phyloP scores from a whole-genome alignment of 495 filamentous ascomycete species.

The Darksidea phi region DNA sequence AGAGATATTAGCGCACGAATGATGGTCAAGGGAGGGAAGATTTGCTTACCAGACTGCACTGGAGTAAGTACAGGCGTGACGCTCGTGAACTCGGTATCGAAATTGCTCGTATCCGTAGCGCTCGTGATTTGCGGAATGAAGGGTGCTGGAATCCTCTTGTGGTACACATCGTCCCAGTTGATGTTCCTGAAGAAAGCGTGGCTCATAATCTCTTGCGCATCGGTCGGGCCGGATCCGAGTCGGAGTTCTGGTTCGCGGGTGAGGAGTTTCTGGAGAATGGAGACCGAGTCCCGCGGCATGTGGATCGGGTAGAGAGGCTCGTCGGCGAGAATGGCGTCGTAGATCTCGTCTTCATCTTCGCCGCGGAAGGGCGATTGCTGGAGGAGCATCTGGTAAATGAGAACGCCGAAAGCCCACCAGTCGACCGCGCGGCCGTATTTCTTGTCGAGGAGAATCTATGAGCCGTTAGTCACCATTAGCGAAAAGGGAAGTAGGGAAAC shows the following conservation, averaged over 20 bases:
- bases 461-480: constrained; percentile 21
- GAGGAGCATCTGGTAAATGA: constrained; percentile 99
- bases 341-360: constrained; percentile 99
- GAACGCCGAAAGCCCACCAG: constrained; percentile 99
- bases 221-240: constrained; percentile 89
- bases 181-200: constrained; percentile 97
- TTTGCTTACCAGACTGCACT: constrained; percentile 95
- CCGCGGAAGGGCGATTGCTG: constrained; percentile 99
- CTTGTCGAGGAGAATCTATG: constrained; percentile 94
- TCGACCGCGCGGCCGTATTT: constrained; percentile 98
- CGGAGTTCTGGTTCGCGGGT: constrained; percentile 92
- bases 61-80: constrained; percentile 96
- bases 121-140: constrained; percentile 86
- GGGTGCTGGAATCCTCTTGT: constrained; percentile 85
- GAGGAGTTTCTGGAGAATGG: constrained; percentile 95
- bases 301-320: constrained; percentile 98
- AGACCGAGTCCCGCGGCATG: constrained; percentile 97
- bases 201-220: constrained; percentile 98
- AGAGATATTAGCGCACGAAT: too few relatives aligned
- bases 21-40: too few relatives aligned
- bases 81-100: constrained; percentile 97
- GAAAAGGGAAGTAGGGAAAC: background rate
- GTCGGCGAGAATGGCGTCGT: constrained; percentile 97
- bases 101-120: constrained; percentile 97
- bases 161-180: constrained; percentile 97